Percentiles rank a stretch among this genome's conserved stretches.
Evolutionary conservation across 129 eudicot species (phyloP).

Genomic region (Centrapalus pauciflorus): DNA sequence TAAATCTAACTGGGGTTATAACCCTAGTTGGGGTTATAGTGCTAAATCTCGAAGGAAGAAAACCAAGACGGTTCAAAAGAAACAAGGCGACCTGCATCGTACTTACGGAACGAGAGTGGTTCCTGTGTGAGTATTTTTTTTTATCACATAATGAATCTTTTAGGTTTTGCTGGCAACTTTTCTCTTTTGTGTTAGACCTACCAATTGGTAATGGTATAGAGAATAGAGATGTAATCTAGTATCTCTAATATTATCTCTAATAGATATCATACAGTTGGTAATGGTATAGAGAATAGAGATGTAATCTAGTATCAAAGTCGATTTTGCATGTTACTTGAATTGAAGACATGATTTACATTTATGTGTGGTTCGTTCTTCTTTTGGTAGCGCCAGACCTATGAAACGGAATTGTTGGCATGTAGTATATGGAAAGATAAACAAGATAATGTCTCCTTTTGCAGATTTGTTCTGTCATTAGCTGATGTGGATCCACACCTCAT

Average conservation of each 20-base stretch:
- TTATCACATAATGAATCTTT: not conserved
- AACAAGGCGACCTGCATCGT: conserved; percentile 75
- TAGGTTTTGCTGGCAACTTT: not conserved
- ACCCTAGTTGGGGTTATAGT: conserved; percentile 58
- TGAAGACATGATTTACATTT: not conserved
- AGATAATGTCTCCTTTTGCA: conserved; percentile 30
- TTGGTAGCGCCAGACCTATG: not conserved
- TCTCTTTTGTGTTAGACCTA: not conserved
- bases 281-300: too few relatives aligned
- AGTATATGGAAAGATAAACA: conserved; percentile 5
- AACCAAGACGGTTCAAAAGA: conserved; percentile 46
- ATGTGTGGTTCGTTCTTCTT: not conserved
- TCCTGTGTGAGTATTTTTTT: conserved; percentile 73
- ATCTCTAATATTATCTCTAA: too few relatives aligned
- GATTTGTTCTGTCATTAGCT: conserved; percentile 93
- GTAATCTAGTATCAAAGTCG: not conserved
- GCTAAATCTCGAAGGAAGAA: conserved; percentile 41
- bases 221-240: too few relatives aligned
- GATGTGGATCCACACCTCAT: conserved; percentile 93
- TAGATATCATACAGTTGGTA: too few relatives aligned
- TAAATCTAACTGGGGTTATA: conserved; percentile 72
- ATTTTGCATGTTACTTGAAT: not conserved
- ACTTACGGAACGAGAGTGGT: conserved; percentile 97
- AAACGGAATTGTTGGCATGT: not conserved
- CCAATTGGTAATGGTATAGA: not conserved